phyloP scores from a whole-genome alignment of 805 yeast species.

The Zygosaccharomyces rouxii region DNA sequence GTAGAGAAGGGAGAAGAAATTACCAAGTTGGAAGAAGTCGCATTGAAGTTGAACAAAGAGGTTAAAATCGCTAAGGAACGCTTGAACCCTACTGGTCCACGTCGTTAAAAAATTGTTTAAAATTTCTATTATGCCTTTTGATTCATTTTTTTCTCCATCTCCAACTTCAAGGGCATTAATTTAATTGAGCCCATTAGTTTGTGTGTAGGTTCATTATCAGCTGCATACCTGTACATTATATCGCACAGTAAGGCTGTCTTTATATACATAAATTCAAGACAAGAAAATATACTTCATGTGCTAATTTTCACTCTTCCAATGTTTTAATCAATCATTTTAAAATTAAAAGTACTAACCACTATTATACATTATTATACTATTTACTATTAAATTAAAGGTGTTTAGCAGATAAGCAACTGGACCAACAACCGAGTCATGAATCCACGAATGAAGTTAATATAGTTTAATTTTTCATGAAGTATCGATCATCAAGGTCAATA shows the following conservation, averaged over 20 bases:
- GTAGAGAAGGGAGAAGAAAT: slow-evolving; percentile 76
- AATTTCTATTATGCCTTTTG: background rate
- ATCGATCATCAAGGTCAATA: no score
- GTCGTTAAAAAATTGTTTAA: slow-evolving; percentile 19
- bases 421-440: no score
- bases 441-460: no score
- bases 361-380: no score
- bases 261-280: slow-evolving; percentile 6
- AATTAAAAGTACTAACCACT: no score
- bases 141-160: background rate
- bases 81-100: slow-evolving; percentile 24
- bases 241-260: slow-evolving; percentile 10
- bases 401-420: no score
- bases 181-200: slow-evolving; percentile 2
- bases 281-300: background rate
- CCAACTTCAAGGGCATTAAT: slow-evolving; percentile 1
- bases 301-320: background rate
- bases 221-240: slow-evolving; percentile 20
- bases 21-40: slow-evolving; percentile 81
- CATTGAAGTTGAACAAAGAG: slow-evolving; percentile 58
- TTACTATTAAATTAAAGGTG: no score
- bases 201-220: slow-evolving; percentile 12
- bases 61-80: slow-evolving; percentile 34
- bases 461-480: no score
- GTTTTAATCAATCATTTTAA: no score